These are phyloP conservation scores for Globisporangium perplexum DNA, from an alignment of 352 stramenopile species.

Conservation along the genomic window DNA sequence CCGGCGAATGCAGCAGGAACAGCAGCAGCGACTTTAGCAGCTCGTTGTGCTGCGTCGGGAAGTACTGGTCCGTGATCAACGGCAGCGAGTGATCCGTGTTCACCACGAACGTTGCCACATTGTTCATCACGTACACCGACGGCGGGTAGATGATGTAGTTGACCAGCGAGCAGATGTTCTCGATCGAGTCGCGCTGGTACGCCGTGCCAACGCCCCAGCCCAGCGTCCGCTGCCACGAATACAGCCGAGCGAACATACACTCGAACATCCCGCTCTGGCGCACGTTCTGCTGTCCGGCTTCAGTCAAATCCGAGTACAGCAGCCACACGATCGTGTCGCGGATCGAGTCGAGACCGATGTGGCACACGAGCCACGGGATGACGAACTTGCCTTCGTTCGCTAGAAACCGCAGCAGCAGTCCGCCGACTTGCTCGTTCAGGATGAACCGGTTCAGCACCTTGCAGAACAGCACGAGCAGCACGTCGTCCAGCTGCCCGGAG, in stretches of 20 bases:
- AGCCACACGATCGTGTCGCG: constrained; percentile 80
- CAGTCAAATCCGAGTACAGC: constrained; percentile 79
- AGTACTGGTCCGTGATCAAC: constrained; percentile 83
- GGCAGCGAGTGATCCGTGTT: constrained; percentile 78
- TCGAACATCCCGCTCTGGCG: constrained; percentile 69
- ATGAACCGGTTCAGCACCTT: constrained; percentile 85
- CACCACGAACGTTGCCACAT: constrained; percentile 78
- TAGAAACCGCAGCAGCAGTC: constrained; percentile 62
- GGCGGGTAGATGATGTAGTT: constrained; percentile 87
- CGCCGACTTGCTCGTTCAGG: constrained; percentile 59
- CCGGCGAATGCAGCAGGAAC: constrained; percentile 48
- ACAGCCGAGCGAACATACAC: constrained; percentile 69
- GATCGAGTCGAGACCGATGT: constrained; percentile 84
- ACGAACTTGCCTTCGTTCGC: constrained; percentile 61
- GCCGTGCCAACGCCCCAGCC: constrained; percentile 78
- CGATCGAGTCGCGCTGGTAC: constrained; percentile 83
- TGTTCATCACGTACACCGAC: constrained; percentile 82
- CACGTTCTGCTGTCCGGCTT: constrained; percentile 52
- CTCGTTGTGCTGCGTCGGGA: constrained; percentile 71
- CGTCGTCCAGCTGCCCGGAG: constrained; percentile 58
- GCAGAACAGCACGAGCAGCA: constrained; percentile 80
- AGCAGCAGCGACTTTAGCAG: constrained; percentile 75
- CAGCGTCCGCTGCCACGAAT: constrained; percentile 76
- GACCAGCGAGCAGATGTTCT: constrained; percentile 80
- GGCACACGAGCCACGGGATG: constrained; percentile 69